phyloP scores from a whole-genome alignment of 768 basidiomycete species.

The Exidia glandulosa region DNA sequence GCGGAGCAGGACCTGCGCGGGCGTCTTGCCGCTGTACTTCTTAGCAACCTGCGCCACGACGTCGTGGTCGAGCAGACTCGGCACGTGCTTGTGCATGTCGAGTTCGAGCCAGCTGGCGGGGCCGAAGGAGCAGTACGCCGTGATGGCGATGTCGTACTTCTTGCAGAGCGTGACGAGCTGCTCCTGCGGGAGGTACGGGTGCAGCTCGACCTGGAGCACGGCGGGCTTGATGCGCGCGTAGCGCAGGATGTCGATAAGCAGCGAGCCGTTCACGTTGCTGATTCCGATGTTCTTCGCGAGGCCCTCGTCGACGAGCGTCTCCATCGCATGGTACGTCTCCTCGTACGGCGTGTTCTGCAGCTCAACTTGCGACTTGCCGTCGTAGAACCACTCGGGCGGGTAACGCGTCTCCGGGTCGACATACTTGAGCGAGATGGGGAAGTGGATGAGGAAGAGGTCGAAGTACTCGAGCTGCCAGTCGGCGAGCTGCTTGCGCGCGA shows the following conservation, averaged over 20 bases:
- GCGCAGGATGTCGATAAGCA: slow-evolving; percentile 65
- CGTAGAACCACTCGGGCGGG: slow-evolving; percentile 74
- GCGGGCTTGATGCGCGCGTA: slow-evolving; percentile 59
- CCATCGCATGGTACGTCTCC: slow-evolving; percentile 80
- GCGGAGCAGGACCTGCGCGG: slow-evolving; percentile 62
- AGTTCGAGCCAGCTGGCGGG: slow-evolving; percentile 55
- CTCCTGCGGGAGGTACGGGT: slow-evolving; percentile 45
- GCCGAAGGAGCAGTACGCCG: slow-evolving; percentile 47
- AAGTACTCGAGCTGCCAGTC: slow-evolving; percentile 83
- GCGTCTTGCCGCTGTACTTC: slow-evolving; percentile 25
- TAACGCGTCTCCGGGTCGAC: slow-evolving; percentile 67
- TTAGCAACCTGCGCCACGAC: slow-evolving; percentile 33
- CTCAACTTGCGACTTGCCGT: slow-evolving; percentile 44
- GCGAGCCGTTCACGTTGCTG: slow-evolving; percentile 46
- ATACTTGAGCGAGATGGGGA: slow-evolving; percentile 73
- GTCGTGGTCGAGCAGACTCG: slow-evolving; percentile 44
- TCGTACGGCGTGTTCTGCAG: slow-evolving; percentile 58
- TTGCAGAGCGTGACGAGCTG: slow-evolving; percentile 33
- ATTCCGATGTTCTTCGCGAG: slow-evolving; percentile 71
- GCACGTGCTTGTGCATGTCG: slow-evolving; percentile 38
- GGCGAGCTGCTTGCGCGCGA: slow-evolving; percentile 52
- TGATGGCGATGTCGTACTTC: slow-evolving; percentile 34
- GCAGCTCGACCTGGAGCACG: slow-evolving; percentile 50
- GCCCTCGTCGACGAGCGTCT: slow-evolving; percentile 61
- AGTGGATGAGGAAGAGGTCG: slow-evolving; percentile 74